phyloP scores from a whole-genome alignment of 306 rosid genomes.

The Nissolia schottii region DNA sequence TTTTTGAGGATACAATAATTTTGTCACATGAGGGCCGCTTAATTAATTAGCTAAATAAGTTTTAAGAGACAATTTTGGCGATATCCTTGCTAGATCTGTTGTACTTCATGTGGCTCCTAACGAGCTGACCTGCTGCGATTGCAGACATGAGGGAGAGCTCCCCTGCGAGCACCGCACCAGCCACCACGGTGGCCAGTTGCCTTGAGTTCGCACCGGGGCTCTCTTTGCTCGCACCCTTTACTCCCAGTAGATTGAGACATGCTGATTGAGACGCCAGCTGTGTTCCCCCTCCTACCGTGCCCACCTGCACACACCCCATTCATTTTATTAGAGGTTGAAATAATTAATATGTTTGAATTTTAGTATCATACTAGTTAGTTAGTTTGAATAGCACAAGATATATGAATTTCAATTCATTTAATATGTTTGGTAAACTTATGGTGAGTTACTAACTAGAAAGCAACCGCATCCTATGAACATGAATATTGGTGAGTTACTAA shows the following conservation, averaged over 20 bases:
- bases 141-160: conserved; percentile 97
- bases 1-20: too few species aligned
- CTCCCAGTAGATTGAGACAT: conserved; percentile 81
- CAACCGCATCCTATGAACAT: background rate
- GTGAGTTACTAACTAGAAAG: too few species aligned
- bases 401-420: too few species aligned
- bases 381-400: too few species aligned
- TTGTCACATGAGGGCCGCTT: too few species aligned
- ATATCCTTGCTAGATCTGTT: conserved; percentile 76
- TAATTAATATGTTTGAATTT: background rate
- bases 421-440: too few species aligned
- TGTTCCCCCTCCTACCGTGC: conserved; percentile 98
- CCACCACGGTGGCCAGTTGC: conserved; percentile 65
- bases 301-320: conserved; percentile 61
- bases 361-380: background rate
- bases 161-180: conserved; percentile 87
- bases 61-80: conserved; percentile 38
- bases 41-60: too few species aligned
- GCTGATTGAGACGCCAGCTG: conserved; percentile 93
- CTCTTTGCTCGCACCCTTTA: conserved; percentile 83
- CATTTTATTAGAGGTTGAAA: too few species aligned
- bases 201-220: conserved; percentile 73
- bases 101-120: conserved; percentile 90
- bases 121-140: conserved; percentile 88
- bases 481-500: too few species aligned